Percentiles rank a stretch among this genome's conserved stretches.
Evolutionary conservation across 768 basidiomycete genomes (phyloP).

Genomic region (Pleurotus tuoliensis): DNA sequence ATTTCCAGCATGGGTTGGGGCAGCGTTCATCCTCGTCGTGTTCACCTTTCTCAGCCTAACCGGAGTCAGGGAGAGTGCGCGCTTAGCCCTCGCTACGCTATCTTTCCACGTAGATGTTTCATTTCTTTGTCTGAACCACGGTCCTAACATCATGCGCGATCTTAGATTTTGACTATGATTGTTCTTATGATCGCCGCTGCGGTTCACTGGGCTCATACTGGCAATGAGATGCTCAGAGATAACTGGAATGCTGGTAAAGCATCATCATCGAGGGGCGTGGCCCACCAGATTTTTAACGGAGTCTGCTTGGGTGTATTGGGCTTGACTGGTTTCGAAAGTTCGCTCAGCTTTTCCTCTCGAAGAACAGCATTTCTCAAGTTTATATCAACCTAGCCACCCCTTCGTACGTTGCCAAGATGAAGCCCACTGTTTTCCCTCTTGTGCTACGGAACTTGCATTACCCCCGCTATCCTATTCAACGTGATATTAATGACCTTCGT

Average conservation of each 20-base stretch:
- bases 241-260: constrained; percentile 50
- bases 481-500: constrained; percentile 55
- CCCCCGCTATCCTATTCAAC: constrained; percentile 55
- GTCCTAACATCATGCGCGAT: constrained; percentile 5
- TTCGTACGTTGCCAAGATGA: constrained; percentile 61
- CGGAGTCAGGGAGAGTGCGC: constrained; percentile 60
- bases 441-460: constrained; percentile 66
- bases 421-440: constrained; percentile 47
- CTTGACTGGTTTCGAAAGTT: constrained; percentile 70
- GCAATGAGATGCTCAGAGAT: constrained; percentile 39
- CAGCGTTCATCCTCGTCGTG: constrained; percentile 48
- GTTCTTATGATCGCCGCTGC: constrained; percentile 45
- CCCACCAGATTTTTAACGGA: constrained; percentile 56
- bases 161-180: constrained; percentile 54
- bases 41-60: constrained; percentile 53
- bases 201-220: constrained; percentile 48
- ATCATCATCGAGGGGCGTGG: constrained; percentile 25
- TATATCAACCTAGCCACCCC: constrained; percentile 41
- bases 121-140: background rate
- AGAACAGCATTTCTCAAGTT: background rate
- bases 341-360: constrained; percentile 10
- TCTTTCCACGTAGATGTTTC: constrained; percentile 50
- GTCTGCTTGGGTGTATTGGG: constrained; percentile 71
- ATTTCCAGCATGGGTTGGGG: constrained; percentile 49
- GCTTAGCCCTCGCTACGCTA: constrained; percentile 55